Percentiles rank a stretch among this genome's conserved stretches.
Conservation (phyloP, 306 rosid species). For the Oemleria cerasiformis region DNA sequence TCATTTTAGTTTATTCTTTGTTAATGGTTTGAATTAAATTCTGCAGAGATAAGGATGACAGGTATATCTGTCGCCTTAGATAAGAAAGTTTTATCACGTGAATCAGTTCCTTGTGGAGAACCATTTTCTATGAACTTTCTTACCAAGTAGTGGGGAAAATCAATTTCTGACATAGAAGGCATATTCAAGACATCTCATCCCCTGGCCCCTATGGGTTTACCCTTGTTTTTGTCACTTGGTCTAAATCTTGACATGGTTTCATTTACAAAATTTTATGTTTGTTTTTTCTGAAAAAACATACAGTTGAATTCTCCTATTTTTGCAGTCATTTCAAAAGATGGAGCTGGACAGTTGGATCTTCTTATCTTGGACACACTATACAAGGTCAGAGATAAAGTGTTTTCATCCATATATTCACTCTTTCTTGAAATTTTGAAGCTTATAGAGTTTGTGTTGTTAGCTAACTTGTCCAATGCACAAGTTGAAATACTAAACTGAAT, state of each 20-base stretch:
- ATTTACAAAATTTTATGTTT: neutral
- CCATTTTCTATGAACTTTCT: neutral
- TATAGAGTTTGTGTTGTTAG: too few species aligned
- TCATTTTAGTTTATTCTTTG: neutral
- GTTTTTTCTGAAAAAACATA: neutral
- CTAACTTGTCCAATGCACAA: too few species aligned
- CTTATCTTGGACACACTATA: slow-evolving; percentile 83
- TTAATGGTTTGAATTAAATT: neutral
- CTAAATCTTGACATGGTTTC: neutral
- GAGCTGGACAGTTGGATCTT: slow-evolving; percentile 96
- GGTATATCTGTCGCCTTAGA: neutral
- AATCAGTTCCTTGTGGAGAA: neutral
- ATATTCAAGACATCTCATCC: neutral
- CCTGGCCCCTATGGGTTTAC: neutral
- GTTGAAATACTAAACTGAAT: too few species aligned
- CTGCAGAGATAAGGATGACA: neutral
- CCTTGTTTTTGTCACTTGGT: too few species aligned
- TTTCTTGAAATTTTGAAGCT: too few species aligned
- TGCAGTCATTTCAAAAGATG: slow-evolving; percentile 79
- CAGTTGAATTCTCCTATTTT: slow-evolving; percentile 3
- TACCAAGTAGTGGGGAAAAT: neutral
- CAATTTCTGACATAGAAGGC: neutral
- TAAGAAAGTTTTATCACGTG: neutral
- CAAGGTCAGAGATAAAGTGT: slow-evolving; percentile 48
- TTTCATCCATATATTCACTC: too few species aligned